Percentiles rank a stretch among this genome's conserved stretches.
phyloP scores from a whole-genome alignment of 1,139 yeast species.

The Sugiyamaella neomexicana region DNA sequence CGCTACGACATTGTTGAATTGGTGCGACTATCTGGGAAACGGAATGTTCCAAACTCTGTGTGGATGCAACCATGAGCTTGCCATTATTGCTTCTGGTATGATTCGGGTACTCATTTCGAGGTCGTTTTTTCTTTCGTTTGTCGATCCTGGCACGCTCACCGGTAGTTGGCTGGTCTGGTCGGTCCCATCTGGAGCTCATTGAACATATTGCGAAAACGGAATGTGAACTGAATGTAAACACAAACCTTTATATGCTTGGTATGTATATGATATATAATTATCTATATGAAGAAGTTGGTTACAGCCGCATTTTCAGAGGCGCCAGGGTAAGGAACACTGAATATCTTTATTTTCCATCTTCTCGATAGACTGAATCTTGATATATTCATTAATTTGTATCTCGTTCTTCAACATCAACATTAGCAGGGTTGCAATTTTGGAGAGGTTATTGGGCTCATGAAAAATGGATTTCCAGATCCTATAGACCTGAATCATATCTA shows the following conservation, averaged over 20 bases:
- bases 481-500: not conserved
- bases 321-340: not conserved
- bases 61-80: not conserved
- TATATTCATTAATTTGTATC: not conserved
- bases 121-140: constrained; percentile 3
- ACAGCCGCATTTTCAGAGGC: not conserved
- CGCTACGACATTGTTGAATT: constrained; percentile 12
- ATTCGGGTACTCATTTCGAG: not conserved
- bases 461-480: not conserved
- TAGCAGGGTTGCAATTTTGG: too few relatives aligned
- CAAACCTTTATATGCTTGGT: not conserved
- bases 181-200: constrained; percentile 12
- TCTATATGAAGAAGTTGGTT: too few relatives aligned
- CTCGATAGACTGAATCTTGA: not conserved
- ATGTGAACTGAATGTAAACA: not conserved
- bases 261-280: not conserved
- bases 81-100: not conserved
- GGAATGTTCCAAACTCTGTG: not conserved
- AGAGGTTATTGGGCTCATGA: not conserved
- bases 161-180: constrained; percentile 4
- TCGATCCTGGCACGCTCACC: constrained; percentile 6
- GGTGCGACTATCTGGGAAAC: not conserved
- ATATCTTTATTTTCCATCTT: not conserved
- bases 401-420: not conserved
- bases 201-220: not conserved